Conservation (phyloP, 208 protist genomes). For the Trypanosoma grayi region DNA sequence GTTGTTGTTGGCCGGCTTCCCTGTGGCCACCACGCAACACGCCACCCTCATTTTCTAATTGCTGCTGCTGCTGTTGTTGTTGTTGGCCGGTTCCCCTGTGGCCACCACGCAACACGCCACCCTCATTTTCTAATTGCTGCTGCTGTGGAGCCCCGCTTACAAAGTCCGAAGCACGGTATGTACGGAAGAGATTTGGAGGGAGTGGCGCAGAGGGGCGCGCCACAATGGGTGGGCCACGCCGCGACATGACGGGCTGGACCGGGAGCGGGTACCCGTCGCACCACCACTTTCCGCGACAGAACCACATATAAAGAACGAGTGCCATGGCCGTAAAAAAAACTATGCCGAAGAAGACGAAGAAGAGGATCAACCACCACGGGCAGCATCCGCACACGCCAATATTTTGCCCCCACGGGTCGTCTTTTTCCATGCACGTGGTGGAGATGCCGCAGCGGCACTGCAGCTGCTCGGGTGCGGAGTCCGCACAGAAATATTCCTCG, state of each 20-base stretch:
- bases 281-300: conserved; percentile 54
- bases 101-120: no score
- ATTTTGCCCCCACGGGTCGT: conserved; percentile 38
- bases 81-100: no score
- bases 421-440: conserved; percentile 4
- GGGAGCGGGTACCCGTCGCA: conserved; percentile 51
- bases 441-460: conserved; percentile 19
- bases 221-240: conserved; percentile 32
- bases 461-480: conserved; percentile 14
- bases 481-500: conserved; percentile 30
- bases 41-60: no score
- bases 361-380: conserved; percentile 43
- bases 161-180: conserved; percentile 50
- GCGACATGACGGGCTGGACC: conserved; percentile 35
- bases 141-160: conserved; percentile 20
- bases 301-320: conserved; percentile 29
- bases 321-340: conserved; percentile 23
- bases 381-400: conserved; percentile 72
- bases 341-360: conserved; percentile 30
- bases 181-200: conserved; percentile 56
- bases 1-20: background rate
- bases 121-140: no score
- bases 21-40: background rate
- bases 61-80: no score
- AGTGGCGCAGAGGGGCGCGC: conserved; percentile 36